A percentile compares a stretch with the other conserved stretches of the same genome.
Conservation (phyloP, 2,329 filamentous ascomycete species). For the Hymenoscyphus albidus region DNA sequence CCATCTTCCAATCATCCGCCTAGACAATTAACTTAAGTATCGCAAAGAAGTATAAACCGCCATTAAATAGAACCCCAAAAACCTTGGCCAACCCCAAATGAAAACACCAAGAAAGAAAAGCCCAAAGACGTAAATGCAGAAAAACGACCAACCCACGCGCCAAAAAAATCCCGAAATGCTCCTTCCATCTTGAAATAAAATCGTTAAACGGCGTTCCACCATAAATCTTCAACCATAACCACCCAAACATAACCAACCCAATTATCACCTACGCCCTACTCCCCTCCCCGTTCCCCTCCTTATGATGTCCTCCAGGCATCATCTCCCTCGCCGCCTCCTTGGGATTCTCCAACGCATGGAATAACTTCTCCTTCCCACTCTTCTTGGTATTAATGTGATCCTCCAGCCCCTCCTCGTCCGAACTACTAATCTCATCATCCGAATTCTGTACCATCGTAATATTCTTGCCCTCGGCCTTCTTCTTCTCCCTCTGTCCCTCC, state of each 20-base stretch:
- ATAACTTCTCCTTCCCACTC: constrained; percentile 51
- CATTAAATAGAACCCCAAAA: neutral
- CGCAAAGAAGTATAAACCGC: neutral
- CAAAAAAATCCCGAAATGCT: neutral
- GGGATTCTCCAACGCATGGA: constrained; percentile 41
- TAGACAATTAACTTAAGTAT: neutral
- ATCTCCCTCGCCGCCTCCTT: constrained; percentile 24
- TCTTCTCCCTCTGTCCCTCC: constrained; percentile 66
- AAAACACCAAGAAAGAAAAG: neutral
- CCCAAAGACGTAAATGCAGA: neutral
- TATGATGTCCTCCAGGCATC: constrained; percentile 20
- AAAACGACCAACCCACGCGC: neutral
- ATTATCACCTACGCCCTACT: neutral
- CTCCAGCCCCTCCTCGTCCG: constrained; percentile 36
- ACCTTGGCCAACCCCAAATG: neutral
- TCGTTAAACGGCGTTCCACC: too few relatives aligned
- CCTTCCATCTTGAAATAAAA: too few relatives aligned
- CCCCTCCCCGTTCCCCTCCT: constrained; percentile 16
- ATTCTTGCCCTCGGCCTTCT: constrained; percentile 58
- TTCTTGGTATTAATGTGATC: constrained; percentile 29
- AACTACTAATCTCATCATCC: constrained; percentile 33
- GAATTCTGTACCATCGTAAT: constrained; percentile 55
- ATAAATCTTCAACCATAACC: too few relatives aligned
- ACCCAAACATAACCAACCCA: neutral
- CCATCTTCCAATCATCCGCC: neutral